A percentile compares a stretch with the other conserved stretches of the same genome.
Evolutionary conservation across 2,329 filamentous ascomycete genomes (phyloP).

Genomic region (Colletotrichum truncatum): DNA sequence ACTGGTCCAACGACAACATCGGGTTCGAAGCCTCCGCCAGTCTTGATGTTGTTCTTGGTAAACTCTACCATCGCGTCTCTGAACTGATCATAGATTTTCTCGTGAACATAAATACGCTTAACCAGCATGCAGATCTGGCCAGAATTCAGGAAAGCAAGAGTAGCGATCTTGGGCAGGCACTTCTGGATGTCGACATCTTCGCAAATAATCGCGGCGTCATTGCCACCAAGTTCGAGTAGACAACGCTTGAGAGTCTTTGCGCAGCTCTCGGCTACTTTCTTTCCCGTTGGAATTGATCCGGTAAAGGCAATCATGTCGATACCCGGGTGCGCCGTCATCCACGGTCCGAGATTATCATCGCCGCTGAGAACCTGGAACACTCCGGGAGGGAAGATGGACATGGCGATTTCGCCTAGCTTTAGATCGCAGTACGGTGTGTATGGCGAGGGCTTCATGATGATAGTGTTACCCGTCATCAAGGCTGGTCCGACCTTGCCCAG

Average conservation of each 20-base stretch:
- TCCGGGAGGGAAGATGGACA: constrained; percentile 67
- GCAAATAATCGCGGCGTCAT: constrained; percentile 67
- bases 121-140: constrained; percentile 52
- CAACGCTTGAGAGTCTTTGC: constrained; percentile 66
- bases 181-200: constrained; percentile 62
- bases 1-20: constrained; percentile 60
- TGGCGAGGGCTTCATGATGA: constrained; percentile 67
- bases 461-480: constrained; percentile 62
- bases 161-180: constrained; percentile 49
- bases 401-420: constrained; percentile 66
- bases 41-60: constrained; percentile 52
- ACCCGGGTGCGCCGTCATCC: constrained; percentile 65
- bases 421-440: constrained; percentile 66
- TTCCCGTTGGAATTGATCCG: constrained; percentile 67
- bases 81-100: constrained; percentile 65
- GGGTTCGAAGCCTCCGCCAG: constrained; percentile 52
- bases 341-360: constrained; percentile 66
- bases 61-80: constrained; percentile 55
- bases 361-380: constrained; percentile 69
- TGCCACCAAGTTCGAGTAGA: constrained; percentile 70
- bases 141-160: constrained; percentile 63
- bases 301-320: constrained; percentile 73
- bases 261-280: constrained; percentile 62
- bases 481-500: constrained; percentile 65
- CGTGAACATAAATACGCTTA: constrained; percentile 69